These are phyloP conservation scores for Rhytidhysteron rufulum DNA, from an alignment of 2,329 filamentous ascomycete genomes.

Conservation along the genomic window DNA sequence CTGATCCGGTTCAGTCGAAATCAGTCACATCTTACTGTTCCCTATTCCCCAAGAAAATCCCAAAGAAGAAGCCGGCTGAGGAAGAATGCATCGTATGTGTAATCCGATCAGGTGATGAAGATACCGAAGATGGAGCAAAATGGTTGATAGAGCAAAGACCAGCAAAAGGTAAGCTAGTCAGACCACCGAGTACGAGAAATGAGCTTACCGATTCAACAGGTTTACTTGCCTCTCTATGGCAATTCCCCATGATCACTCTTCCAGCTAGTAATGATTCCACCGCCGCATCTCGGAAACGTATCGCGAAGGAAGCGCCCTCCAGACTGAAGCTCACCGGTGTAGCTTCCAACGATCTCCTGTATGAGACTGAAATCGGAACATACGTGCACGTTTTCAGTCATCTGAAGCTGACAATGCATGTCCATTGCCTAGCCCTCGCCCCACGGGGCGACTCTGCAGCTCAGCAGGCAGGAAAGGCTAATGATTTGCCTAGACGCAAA, in stretches of 20 bases:
- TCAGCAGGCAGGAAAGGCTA: neutral
- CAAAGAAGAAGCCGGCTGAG: conserved; percentile 31
- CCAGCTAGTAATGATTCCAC: conserved; percentile 9
- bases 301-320: conserved; percentile 18
- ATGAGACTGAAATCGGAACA: conserved; percentile 19
- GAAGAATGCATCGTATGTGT: conserved; percentile 32
- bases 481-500: conserved; percentile 19
- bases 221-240: conserved; percentile 18
- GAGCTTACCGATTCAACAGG: conserved; percentile 1
- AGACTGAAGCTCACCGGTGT: conserved; percentile 11
- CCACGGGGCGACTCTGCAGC: conserved; percentile 10
- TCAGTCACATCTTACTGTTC: conserved; percentile 25
- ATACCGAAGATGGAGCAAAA: conserved; percentile 12
- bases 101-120: conserved; percentile 13
- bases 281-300: neutral
- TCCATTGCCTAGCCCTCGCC: conserved; percentile 19
- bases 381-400: conserved; percentile 34
- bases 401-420: conserved; percentile 32
- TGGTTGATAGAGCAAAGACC: conserved; percentile 36
- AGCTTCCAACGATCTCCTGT: conserved; percentile 14
- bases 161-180: conserved; percentile 23
- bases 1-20: conserved; percentile 4
- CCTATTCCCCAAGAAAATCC: conserved; percentile 31
- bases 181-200: conserved; percentile 1
- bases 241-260: conserved; percentile 30